Base-by-base conservation (phyloP, 768 basidiomycete genomes). In the Coprinellus aureogranulatus region DNA sequence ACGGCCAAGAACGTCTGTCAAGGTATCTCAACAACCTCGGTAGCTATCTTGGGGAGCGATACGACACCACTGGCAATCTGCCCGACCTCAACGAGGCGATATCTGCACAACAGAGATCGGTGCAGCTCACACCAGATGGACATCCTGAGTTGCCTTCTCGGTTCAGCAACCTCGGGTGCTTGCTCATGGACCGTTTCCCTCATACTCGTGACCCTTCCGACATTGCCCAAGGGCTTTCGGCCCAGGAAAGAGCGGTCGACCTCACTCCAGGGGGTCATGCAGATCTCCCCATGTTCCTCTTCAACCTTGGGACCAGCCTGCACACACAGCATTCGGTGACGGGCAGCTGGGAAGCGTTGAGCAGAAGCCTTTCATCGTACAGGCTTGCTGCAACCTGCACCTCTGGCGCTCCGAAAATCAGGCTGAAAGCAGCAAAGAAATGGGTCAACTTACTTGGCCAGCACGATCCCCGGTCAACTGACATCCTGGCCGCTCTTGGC, bases 1-100 rank as follows among this genome's bases (percentile, higher is more conserved):
- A 44, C 14, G 28, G 27, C 3, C 46, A 56, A 25, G n/a, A 3
- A 3, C 28, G 3, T 2, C 46, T 40, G 27, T 34, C 45, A 1
- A 18, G 4, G 2, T 25, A 26, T 4, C 55, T 56, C 28, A 40
- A 6, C 20, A 9, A 34, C 18, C 55, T 56, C 22, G 55, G 45
- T 1, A 49, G 14, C 2, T 22, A 27, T 1, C 28, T 37, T 1
- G 8, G 6, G 25, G 2, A 20, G 27, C 55, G 31, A 1, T 56
- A 39, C n/a, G 22, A 49, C 1, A 45, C 10, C 31, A 28, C 28
- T 1, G 41, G 41, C 4, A 28, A 49, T 16, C 1, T 48, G 8
- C 10, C 4, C 10, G 55, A 56, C 26, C 20, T 59, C 34, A 41
- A 48, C 14, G 51, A 62, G 31, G 45, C 59, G 5, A 40, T 66